Conservation (phyloP, 108 stramenopile species). For the Pseudonitzschia multiseries region DNA sequence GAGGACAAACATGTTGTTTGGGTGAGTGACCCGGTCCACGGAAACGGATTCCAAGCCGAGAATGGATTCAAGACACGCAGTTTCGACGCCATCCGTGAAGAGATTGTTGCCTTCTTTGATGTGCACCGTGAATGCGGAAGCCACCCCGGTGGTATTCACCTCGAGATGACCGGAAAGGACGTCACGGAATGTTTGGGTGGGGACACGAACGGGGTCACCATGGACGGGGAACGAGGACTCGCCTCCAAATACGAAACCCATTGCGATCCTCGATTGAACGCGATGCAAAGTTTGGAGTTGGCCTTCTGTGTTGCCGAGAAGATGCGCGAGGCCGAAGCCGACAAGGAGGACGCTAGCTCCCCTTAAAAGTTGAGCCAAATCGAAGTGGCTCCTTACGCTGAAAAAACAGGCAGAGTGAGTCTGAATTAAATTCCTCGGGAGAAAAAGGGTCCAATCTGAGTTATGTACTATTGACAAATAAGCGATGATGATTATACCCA, state of each 20-base stretch:
- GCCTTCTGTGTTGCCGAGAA: constrained; percentile 96
- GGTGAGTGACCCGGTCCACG: constrained; percentile 97
- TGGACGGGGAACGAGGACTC: constrained; percentile 63
- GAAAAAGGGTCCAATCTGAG: too few species aligned
- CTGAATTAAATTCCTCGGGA: too few species aligned
- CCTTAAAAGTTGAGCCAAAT: neutral
- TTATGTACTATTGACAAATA: too few species aligned
- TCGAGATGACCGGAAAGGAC: constrained; percentile 98
- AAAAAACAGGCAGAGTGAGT: too few species aligned
- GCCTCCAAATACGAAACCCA: constrained; percentile 87
- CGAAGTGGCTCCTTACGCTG: neutral
- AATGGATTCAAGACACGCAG: constrained; percentile 95
- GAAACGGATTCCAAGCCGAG: constrained; percentile 95
- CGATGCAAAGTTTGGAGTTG: constrained; percentile 94
- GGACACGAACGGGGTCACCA: constrained; percentile 72
- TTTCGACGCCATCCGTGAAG: constrained; percentile 93
- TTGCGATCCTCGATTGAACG: constrained; percentile 99
- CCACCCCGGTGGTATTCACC: constrained; percentile 96
- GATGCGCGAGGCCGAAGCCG: constrained; percentile 58
- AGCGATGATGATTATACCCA: too few species aligned
- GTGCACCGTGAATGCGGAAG: constrained; percentile 97
- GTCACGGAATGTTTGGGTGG: constrained; percentile 99
- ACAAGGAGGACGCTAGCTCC: neutral
- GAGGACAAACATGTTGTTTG: constrained; percentile 95
- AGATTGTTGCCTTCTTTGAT: constrained; percentile 97